These are phyloP conservation scores for Globisporangium parvum DNA, from an alignment of 352 stramenopile genomes.

Conservation along the genomic window DNA sequence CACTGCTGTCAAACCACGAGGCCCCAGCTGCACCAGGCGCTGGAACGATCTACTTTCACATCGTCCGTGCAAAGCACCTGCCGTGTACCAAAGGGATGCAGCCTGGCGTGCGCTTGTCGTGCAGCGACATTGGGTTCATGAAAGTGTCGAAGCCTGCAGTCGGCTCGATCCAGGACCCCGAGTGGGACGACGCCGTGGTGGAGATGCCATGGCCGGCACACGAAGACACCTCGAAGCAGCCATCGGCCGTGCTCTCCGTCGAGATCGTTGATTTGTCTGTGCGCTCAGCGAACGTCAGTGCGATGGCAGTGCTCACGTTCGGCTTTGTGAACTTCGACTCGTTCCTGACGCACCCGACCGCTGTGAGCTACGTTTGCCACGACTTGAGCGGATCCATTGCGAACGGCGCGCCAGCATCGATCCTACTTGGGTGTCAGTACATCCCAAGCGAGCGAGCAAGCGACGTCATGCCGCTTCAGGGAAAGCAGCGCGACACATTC, in stretches of 20 bases:
- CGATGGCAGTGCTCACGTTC: slow-evolving; percentile 30
- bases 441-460: slow-evolving; percentile 19
- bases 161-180: slow-evolving; percentile 24
- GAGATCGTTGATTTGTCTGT: slow-evolving; percentile 40
- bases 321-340: slow-evolving; percentile 24
- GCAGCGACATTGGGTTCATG: slow-evolving; percentile 5
- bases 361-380: slow-evolving; percentile 24
- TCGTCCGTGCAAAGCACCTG: slow-evolving; percentile 25
- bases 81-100: slow-evolving; percentile 30
- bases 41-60: slow-evolving; percentile 28
- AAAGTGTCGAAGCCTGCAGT: slow-evolving; percentile 26
- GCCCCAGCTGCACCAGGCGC: background rate
- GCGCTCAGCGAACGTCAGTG: slow-evolving; percentile 25
- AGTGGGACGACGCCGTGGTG: slow-evolving; percentile 20
- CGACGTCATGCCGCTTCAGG: slow-evolving; percentile 8
- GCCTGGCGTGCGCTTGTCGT: slow-evolving; percentile 24
- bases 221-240: background rate
- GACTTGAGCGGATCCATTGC: slow-evolving; percentile 10
- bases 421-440: slow-evolving; percentile 40
- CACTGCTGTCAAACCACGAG: background rate
- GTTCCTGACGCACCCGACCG: slow-evolving; percentile 28
- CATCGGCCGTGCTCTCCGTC: slow-evolving; percentile 12
- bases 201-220: slow-evolving; percentile 21
- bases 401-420: slow-evolving; percentile 9
- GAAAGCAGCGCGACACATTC: slow-evolving; percentile 1